These are phyloP conservation scores for Thraustochytrium aureum DNA, from an alignment of 352 stramenopile species.

Conservation along the genomic window DNA sequence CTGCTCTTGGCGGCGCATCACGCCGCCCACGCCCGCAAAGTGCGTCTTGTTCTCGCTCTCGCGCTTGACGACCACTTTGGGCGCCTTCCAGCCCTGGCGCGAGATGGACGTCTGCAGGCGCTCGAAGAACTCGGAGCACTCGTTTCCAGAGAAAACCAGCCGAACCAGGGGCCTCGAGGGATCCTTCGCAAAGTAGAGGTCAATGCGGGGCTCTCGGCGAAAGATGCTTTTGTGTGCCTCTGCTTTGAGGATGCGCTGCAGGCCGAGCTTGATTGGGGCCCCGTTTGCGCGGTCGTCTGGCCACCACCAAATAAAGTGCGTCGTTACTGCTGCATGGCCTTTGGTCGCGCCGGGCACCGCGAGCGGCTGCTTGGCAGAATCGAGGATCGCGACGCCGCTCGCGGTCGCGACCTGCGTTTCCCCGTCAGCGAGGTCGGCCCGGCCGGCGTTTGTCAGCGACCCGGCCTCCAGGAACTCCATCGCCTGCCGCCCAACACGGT, in stretches of 20 bases:
- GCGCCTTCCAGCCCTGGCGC: slow-evolving; percentile 13
- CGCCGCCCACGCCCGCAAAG: slow-evolving; percentile 33
- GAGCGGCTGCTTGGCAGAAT: background rate
- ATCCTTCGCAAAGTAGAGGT: slow-evolving; percentile 46
- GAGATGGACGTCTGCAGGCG: slow-evolving; percentile 36
- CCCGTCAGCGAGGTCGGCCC: slow-evolving; percentile 23
- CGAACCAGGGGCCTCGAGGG: slow-evolving; percentile 35
- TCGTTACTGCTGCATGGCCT: slow-evolving; percentile 30
- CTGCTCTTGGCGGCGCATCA: slow-evolving; percentile 49
- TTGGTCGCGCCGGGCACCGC: background rate
- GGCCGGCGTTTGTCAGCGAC: slow-evolving; percentile 10
- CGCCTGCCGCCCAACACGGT: background rate
- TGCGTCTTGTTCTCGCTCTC: slow-evolving; percentile 41
- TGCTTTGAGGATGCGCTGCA: slow-evolving; percentile 31
- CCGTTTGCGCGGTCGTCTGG: background rate
- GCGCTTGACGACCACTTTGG: slow-evolving; percentile 17
- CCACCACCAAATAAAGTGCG: slow-evolving; percentile 41
- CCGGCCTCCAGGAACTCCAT: slow-evolving; percentile 28
- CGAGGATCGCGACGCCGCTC: background rate
- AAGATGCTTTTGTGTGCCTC: slow-evolving; percentile 49
- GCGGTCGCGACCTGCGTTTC: slow-evolving; percentile 44
- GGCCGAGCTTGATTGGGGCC: slow-evolving; percentile 1
- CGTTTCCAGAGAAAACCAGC: slow-evolving; percentile 19
- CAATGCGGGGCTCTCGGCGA: slow-evolving; percentile 27
- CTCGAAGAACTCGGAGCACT: slow-evolving; percentile 46